phyloP scores from a whole-genome alignment of 768 basidiomycete species.

The Kwoniella heveanensis region DNA sequence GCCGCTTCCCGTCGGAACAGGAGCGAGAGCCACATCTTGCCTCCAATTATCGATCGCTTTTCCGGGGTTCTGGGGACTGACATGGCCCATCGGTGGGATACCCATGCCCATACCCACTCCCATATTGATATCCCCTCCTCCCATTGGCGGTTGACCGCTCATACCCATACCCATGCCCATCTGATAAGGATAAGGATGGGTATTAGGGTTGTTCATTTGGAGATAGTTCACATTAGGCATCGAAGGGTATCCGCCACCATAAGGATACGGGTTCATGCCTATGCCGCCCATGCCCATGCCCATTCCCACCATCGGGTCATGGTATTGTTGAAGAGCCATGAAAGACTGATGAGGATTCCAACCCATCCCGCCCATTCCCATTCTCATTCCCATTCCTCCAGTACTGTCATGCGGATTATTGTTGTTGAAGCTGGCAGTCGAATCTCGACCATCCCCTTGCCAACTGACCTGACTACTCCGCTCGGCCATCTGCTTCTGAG shows the following conservation, averaged over 20 bases:
- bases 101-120: neutral
- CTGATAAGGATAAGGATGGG: too few species aligned
- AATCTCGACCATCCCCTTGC: neutral
- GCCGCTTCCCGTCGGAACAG: constrained; percentile 19
- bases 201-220: constrained; percentile 2
- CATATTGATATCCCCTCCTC: too few species aligned
- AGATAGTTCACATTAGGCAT: constrained; percentile 1
- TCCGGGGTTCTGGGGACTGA: constrained; percentile 11
- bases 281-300: neutral
- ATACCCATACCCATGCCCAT: constrained; percentile 1
- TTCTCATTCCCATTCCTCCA: constrained; percentile 1
- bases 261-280: constrained; percentile 1
- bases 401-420: neutral
- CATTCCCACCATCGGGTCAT: neutral
- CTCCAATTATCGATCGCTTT: constrained; percentile 46
- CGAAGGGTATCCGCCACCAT: neutral
- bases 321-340: neutral
- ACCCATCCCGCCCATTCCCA: neutral
- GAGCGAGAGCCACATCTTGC: constrained; percentile 38
- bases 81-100: constrained; percentile 3
- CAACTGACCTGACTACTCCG: constrained; percentile 1
- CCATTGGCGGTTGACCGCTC: constrained; percentile 3
- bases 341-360: neutral
- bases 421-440: neutral
- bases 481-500: constrained; percentile 23